Conservation (phyloP, 352 stramenopile species). For the Blastocystis sp. region DNA sequence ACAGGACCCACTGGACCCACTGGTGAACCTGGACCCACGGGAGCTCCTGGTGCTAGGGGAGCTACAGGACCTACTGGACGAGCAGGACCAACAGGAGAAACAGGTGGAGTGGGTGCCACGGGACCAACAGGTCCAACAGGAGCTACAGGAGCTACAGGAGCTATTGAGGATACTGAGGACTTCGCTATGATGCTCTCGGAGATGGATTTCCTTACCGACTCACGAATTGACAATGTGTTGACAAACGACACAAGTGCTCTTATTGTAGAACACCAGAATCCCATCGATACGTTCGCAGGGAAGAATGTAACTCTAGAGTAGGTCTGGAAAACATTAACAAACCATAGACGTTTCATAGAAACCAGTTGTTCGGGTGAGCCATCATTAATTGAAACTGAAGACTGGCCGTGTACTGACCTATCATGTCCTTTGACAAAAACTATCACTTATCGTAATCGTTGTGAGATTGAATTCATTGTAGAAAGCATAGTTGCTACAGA, state of each 20-base stretch:
- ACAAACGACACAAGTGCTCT: background rate
- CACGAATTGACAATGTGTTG: conserved; percentile 23
- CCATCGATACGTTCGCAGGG: background rate
- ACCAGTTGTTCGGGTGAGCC: background rate
- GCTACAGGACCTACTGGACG: background rate
- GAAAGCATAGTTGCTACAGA: background rate
- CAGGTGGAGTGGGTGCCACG: background rate
- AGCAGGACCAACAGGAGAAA: background rate
- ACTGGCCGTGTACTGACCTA: conserved; percentile 6
- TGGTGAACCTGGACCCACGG: background rate
- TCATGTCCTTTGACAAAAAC: background rate
- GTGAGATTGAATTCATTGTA: background rate
- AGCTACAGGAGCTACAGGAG: background rate
- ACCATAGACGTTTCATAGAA: conserved; percentile 7
- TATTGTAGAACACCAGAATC: background rate
- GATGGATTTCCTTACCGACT: conserved; percentile 13
- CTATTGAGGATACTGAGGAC: background rate
- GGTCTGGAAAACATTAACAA: background rate
- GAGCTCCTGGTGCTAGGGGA: background rate
- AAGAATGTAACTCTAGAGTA: background rate
- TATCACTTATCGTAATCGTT: background rate
- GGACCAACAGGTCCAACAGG: conserved; percentile 12
- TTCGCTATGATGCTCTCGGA: conserved; percentile 7
- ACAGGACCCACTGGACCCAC: background rate
- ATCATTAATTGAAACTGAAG: background rate